Evolutionary conservation across 2,329 filamentous ascomycete genomes (phyloP).

Genomic region (Volutella citrinella): DNA sequence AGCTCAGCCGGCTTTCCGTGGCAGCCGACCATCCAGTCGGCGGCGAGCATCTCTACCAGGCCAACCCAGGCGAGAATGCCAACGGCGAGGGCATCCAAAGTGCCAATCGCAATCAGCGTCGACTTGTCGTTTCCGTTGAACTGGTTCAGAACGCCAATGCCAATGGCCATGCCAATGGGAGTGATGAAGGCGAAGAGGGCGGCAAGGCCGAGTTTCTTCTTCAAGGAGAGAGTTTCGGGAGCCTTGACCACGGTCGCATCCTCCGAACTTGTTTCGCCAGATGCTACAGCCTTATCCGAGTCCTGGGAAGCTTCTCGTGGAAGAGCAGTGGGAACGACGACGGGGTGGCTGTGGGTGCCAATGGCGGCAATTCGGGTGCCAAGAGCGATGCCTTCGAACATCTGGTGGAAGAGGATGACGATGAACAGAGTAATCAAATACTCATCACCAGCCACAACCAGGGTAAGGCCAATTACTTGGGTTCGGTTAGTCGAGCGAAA

Average conservation of each 20-base stretch:
- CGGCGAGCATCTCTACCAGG: slow-evolving; percentile 75
- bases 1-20: slow-evolving; percentile 46
- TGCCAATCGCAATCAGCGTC: slow-evolving; percentile 70
- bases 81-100: slow-evolving; percentile 69
- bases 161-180: slow-evolving; percentile 77
- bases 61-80: slow-evolving; percentile 80
- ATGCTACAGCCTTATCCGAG: slow-evolving; percentile 25
- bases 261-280: slow-evolving; percentile 18
- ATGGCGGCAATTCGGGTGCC: slow-evolving; percentile 67
- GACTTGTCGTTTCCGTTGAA: slow-evolving; percentile 72
- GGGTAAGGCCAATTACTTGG: slow-evolving; percentile 60
- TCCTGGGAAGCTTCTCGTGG: slow-evolving; percentile 16
- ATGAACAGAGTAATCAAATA: slow-evolving; percentile 57
- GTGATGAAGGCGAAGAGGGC: slow-evolving; percentile 67
- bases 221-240: slow-evolving; percentile 31
- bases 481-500: slow-evolving; percentile 4
- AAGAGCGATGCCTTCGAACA: slow-evolving; percentile 74
- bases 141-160: slow-evolving; percentile 64
- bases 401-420: slow-evolving; percentile 75
- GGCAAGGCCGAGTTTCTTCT: slow-evolving; percentile 60
- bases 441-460: slow-evolving; percentile 57
- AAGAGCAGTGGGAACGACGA: slow-evolving; percentile 20
- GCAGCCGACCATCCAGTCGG: slow-evolving; percentile 63
- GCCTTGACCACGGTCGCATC: slow-evolving; percentile 9
- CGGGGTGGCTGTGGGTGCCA: slow-evolving; percentile 25